Base-by-base conservation (phyloP, 2,329 filamentous ascomycete species). In the Rhynchosporium graminicola region DNA sequence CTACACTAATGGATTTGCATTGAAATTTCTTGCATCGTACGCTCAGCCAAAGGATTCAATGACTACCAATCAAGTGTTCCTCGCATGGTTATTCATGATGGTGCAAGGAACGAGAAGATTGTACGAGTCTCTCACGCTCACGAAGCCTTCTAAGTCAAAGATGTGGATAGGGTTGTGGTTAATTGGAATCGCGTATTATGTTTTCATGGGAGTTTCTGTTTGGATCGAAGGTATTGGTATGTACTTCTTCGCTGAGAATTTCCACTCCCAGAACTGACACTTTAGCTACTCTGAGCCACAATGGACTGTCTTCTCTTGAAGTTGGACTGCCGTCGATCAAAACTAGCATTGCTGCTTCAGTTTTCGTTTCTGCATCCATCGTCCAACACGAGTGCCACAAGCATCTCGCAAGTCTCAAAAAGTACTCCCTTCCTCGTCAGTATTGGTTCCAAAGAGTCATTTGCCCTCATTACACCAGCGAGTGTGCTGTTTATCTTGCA, bases 151-250 rank as follows among this genome's bases (percentile, higher is more conserved):
- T 28, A 61, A 69, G 15, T 91, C 91, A 20, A 84, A 80, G 61
- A 99, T 99, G 94, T 92, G 88, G 86, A 77, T 93, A 65, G 84
- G 87, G 15, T 90, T 97, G 74, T 98, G 92, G 88, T 67, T 88
- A 15, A 75, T 97, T 46, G 95, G 92, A 0, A 76, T 95, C 56
- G 76, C 78, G 9, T 98, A 91, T 76, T 99, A 99, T 76, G 72
- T 87, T 5, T 80, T 80, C 62, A 89, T 91, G 70, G 87, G 87
- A 59, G 73, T 96, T 52, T 84, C 90, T 4, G 79, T 97, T 40
- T 97, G 93, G 93, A 82, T 96, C 63, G 92, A 98, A 75, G 90
- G 88, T 58, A 85, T 86, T 57, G 77, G 91, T 92, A 80, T 72
- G 83, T 74, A n/a, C 12, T n/a, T 31, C 47, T 4, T 47, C 7